Base-by-base conservation (phyloP, 2,329 filamentous ascomycete species). In the Botryotinia convoluta region DNA sequence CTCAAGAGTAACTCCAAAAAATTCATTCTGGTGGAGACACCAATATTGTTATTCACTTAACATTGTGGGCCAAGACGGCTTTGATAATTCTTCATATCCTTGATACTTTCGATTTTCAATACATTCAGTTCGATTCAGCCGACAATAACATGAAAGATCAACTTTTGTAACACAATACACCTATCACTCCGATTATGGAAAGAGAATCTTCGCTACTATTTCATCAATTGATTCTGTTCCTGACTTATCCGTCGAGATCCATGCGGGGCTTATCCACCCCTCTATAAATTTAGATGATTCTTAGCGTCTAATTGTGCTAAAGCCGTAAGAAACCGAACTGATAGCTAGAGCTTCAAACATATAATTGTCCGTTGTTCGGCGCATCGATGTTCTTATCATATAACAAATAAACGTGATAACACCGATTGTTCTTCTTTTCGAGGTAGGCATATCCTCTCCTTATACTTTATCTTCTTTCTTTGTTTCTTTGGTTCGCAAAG, bases 201-300 rank as follows among this genome's bases (percentile, higher is more conserved):
- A 26, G 32, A 39, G 37, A 54, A 29, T 29, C 26, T 39, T 51
- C 20, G 16, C 32, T n/a, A 18, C 22, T 26, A n/a, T 39, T 22
- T 44, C 7, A n/a, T 18, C 14, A 20, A 20, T 26, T 29, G 51
- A 29, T 54, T 39, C 26, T 57, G 48, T 42, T 68, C 45, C 64
- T 68, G 64, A 57, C 64, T 68, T 68, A 68, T 68, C 64, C 64
- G 48, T 37, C 22, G n/a, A 57, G 64, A 68, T 68, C 26, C 9
- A 8, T 42, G 35, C 26, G 22, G 45, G 64, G 22, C 64, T 39
- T 20, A 42, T 64, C 62, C 62, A 64, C n/a, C n/a, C 32, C 42
- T 48, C 45, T 68, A 54, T 54, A 2, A 54, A 54, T 54, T 68
- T 32, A 39, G 54, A 37, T 18, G 16, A n/a, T 32, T 48, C 12